phyloP scores from a whole-genome alignment of 495 filamentous ascomycete genomes.

The Trypethelium eluteriae region DNA sequence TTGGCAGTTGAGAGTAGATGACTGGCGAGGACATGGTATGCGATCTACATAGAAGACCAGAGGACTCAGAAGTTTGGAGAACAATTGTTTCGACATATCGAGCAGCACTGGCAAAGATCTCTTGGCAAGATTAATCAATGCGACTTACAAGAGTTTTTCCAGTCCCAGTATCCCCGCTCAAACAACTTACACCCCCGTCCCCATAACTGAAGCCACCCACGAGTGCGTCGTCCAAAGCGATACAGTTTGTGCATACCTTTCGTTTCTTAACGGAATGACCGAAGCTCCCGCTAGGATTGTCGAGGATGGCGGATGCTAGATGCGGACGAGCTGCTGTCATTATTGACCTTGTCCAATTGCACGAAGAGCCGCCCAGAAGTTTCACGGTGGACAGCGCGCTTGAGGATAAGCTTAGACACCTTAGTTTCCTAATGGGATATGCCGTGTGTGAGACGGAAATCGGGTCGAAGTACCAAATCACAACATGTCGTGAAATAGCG shows the following conservation, averaged over 20 bases:
- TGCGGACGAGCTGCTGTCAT: constrained; percentile 17
- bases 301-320: constrained; percentile 16
- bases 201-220: constrained; percentile 21
- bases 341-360: neutral
- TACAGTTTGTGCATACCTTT: constrained; percentile 17
- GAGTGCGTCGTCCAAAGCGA: constrained; percentile 24
- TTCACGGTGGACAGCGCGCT: too few species aligned
- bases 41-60: constrained; percentile 15
- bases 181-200: constrained; percentile 15
- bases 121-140: neutral
- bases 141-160: constrained; percentile 22
- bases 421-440: too few species aligned
- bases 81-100: too few species aligned
- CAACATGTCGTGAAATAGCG: too few species aligned
- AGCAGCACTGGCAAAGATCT: too few species aligned
- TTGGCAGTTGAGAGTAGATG: constrained; percentile 21
- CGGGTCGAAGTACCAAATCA: too few species aligned
- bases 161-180: constrained; percentile 21
- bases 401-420: too few species aligned
- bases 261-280: neutral
- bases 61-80: too few species aligned
- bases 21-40: constrained; percentile 18
- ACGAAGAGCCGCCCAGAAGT: neutral
- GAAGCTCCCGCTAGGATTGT: neutral
- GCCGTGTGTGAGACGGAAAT: too few species aligned